Evolutionary conservation across 179 eudicot species (phyloP).

Genomic region (Actinidia chinensis): DNA sequence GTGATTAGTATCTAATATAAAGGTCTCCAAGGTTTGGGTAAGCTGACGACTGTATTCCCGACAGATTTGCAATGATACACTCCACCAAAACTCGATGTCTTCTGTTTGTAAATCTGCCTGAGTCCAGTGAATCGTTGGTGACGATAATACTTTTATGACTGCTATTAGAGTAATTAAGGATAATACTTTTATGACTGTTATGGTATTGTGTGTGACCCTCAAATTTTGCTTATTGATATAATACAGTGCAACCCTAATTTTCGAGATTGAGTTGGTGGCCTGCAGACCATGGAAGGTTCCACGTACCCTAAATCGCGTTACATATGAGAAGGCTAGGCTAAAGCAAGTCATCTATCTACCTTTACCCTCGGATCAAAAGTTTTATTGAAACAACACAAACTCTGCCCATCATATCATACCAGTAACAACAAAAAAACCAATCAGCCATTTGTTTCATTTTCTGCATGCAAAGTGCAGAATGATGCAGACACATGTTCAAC

Average conservation of each 20-base stretch:
- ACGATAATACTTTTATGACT: background rate
- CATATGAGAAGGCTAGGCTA: conserved; percentile 88
- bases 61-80: background rate
- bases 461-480: too few relatives aligned
- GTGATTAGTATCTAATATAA: background rate
- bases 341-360: conserved; percentile 50
- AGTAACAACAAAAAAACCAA: too few relatives aligned
- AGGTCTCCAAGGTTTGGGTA: background rate
- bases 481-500: too few relatives aligned
- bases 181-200: background rate
- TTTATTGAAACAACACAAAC: too few relatives aligned
- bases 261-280: conserved; percentile 87
- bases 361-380: background rate
- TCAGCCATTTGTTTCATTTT: too few relatives aligned
- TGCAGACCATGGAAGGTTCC: conserved; percentile 92
- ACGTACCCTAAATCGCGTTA: conserved; percentile 57
- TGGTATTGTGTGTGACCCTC: too few relatives aligned
- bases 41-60: background rate
- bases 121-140: background rate
- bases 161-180: background rate
- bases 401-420: too few relatives aligned
- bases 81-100: background rate
- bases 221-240: background rate
- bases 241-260: conserved; percentile 82
- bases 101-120: background rate